Conservation (phyloP, 2,329 filamentous ascomycete species). For the Aspergillus ruber region DNA sequence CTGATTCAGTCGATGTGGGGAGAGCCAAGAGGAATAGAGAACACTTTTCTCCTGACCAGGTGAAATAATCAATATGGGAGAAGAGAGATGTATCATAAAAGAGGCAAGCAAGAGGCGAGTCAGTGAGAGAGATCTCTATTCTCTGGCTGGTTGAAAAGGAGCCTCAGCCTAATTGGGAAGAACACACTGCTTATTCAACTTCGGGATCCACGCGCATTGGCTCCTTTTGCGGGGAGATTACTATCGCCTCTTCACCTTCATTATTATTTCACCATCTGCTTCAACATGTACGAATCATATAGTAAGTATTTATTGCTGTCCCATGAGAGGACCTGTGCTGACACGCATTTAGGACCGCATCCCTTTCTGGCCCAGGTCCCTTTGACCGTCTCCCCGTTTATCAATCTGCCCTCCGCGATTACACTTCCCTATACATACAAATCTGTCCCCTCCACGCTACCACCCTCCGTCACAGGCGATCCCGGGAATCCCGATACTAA, state of each 20-base stretch:
- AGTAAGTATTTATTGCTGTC: slow-evolving; percentile 23
- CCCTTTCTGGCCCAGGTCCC: slow-evolving; percentile 87
- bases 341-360: slow-evolving; percentile 57
- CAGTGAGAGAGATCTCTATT: not conserved
- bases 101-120: not conserved
- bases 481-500: slow-evolving; percentile 39
- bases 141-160: not conserved
- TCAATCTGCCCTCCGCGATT: slow-evolving; percentile 79
- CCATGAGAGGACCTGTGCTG: not conserved
- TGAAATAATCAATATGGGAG: not conserved
- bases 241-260: not conserved
- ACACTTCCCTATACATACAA: slow-evolving; percentile 96
- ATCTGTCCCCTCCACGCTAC: slow-evolving; percentile 77
- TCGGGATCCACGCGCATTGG: not conserved
- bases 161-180: not conserved
- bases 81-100: not conserved
- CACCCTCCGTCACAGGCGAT: slow-evolving; percentile 60
- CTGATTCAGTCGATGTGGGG: not conserved
- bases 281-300: slow-evolving; percentile 40
- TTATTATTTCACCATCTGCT: not conserved
- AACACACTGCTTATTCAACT: not conserved
- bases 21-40: not conserved
- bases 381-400: slow-evolving; percentile 87
- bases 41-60: not conserved
- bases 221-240: not conserved